A percentile compares a stretch with the other conserved stretches of the same genome.
Conservation (phyloP, 1,284 basidiomycete species). For the Rhodotorula sp. region DNA sequence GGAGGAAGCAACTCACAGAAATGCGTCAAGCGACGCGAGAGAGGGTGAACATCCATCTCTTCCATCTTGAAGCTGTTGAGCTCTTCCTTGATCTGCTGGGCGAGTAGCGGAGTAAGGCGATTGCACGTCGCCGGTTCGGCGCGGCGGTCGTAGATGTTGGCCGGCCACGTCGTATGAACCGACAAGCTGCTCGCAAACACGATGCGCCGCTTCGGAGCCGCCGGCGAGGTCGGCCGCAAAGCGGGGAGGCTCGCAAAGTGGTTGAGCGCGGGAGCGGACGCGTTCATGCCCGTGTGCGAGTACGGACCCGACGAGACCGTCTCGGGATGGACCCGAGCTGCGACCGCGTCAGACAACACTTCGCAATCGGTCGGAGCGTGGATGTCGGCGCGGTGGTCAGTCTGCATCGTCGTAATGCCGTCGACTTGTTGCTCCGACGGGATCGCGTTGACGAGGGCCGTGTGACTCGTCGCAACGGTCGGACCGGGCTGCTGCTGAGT, state of each 20-base stretch:
- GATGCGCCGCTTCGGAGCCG: constrained; percentile 49
- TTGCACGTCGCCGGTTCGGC: constrained; percentile 97
- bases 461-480: constrained; percentile 32
- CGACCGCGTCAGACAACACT: constrained; percentile 18
- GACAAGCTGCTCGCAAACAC: constrained; percentile 88
- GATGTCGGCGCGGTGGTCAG: constrained; percentile 34
- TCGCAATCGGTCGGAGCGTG: constrained; percentile 16
- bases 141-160: constrained; percentile 84
- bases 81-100: constrained; percentile 50
- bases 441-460: constrained; percentile 40
- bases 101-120: constrained; percentile 85
- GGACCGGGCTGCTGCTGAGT: constrained; percentile 35
- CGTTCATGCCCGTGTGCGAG: constrained; percentile 65
- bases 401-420: constrained; percentile 29
- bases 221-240: constrained; percentile 28
- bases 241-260: constrained; percentile 23
- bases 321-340: constrained; percentile 16
- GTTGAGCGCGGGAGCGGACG: constrained; percentile 81
- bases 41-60: constrained; percentile 44
- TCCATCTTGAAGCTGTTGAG: constrained; percentile 46
- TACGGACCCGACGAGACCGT: constrained; percentile 51
- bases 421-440: constrained; percentile 41
- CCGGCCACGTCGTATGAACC: constrained; percentile 92
- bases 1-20: constrained; percentile 27
- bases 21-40: constrained; percentile 35